Evolutionary conservation across 768 basidiomycete genomes (phyloP).

Genomic region (Tubosaeta sp.): DNA sequence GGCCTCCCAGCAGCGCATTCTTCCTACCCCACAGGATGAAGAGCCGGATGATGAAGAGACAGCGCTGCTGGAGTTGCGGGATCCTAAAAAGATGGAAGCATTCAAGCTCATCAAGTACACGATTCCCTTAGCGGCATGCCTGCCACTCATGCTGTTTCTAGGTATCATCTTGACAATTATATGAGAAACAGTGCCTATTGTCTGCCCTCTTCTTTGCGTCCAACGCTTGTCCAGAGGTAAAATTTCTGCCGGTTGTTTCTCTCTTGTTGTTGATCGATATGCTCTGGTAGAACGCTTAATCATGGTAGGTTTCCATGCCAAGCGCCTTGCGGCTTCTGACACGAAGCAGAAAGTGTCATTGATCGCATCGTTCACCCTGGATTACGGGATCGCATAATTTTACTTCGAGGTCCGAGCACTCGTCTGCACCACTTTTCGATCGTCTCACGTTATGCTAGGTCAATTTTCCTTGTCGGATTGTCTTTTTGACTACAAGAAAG

Average conservation of each 20-base stretch:
- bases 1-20: slow-evolving; percentile 24
- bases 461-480: slow-evolving; percentile 80
- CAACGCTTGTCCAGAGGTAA: slow-evolving; percentile 83
- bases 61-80: slow-evolving; percentile 32
- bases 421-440: slow-evolving; percentile 14
- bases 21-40: slow-evolving; percentile 25
- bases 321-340: slow-evolving; percentile 7
- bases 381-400: slow-evolving; percentile 86
- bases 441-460: slow-evolving; percentile 38
- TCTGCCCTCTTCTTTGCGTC: slow-evolving; percentile 81
- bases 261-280: slow-evolving; percentile 1
- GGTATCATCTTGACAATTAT: slow-evolving; percentile 91
- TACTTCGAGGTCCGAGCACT: slow-evolving; percentile 59
- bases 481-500: slow-evolving; percentile 63
- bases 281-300: slow-evolving; percentile 59
- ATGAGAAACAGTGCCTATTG: slow-evolving; percentile 83
- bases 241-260: slow-evolving; percentile 4
- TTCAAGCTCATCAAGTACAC: slow-evolving; percentile 77
- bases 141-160: slow-evolving; percentile 24
- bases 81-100: slow-evolving; percentile 74
- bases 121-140: background rate
- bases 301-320: slow-evolving; percentile 52
- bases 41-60: slow-evolving; percentile 56
- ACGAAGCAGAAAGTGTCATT: slow-evolving; percentile 72
- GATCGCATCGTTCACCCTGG: slow-evolving; percentile 88